Percentiles rank a stretch among this genome's conserved stretches.
Conservation (phyloP, 2,329 filamentous ascomycete species). For the Penicillium sp. region DNA sequence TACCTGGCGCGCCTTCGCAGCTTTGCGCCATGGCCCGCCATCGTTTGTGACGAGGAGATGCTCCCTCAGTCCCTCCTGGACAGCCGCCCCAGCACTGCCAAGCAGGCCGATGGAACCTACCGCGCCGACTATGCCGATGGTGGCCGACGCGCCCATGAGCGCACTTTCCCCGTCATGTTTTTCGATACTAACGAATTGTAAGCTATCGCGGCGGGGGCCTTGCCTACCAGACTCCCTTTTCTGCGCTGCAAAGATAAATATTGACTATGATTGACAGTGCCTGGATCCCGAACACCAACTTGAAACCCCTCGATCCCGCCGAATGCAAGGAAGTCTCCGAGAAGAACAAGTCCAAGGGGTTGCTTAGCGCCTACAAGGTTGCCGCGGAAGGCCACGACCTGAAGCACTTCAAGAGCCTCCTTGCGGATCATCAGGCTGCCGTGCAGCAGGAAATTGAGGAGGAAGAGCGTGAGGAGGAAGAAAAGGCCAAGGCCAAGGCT, state of each 20-base stretch:
- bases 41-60: constrained; percentile 94
- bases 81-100: constrained; percentile 79
- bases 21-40: constrained; percentile 89
- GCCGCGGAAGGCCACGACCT: constrained; percentile 77
- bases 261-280: constrained; percentile 57
- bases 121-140: constrained; percentile 83
- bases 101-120: constrained; percentile 78
- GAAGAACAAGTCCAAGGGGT: constrained; percentile 73
- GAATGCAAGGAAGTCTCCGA: constrained; percentile 68
- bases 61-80: constrained; percentile 75
- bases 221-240: neutral
- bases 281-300: constrained; percentile 84
- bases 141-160: constrained; percentile 79
- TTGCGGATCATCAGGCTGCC: constrained; percentile 60
- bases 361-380: constrained; percentile 76
- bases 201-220: constrained; percentile 45
- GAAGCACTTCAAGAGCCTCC: constrained; percentile 77
- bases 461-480: constrained; percentile 40
- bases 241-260: constrained; percentile 5
- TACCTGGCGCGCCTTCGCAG: constrained; percentile 94
- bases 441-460: constrained; percentile 60
- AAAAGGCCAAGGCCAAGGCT: constrained; percentile 51
- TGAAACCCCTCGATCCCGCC: constrained; percentile 73
- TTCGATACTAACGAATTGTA: constrained; percentile 95
- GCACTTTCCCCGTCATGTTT: constrained; percentile 94